These are phyloP conservation scores for Clitopilus hobsonii DNA, from an alignment of 768 basidiomycete species.

Conservation along the genomic window DNA sequence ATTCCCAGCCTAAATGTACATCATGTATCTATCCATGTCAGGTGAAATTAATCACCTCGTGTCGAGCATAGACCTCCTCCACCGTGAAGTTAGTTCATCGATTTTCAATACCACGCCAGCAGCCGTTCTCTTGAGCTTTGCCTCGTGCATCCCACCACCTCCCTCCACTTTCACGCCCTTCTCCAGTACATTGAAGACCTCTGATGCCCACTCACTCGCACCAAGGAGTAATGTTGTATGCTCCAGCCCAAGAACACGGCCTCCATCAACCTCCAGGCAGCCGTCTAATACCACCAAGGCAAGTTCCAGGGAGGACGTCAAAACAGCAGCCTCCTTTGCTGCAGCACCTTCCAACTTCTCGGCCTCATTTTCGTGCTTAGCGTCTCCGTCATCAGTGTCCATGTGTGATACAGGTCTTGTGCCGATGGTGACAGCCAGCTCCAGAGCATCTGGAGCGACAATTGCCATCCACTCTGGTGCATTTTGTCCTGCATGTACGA, in stretches of 20 bases:
- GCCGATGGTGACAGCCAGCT: conserved; percentile 79
- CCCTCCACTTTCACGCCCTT: conserved; percentile 57
- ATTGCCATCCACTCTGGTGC: conserved; percentile 78
- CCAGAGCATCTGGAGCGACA: conserved; percentile 76
- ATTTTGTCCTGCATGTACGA: conserved; percentile 80
- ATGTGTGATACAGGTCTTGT: conserved; percentile 52
- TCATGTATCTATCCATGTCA: not conserved
- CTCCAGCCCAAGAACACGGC: conserved; percentile 69
- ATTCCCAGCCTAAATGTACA: conserved; percentile 4
- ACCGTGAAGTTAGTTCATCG: conserved; percentile 63
- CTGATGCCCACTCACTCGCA: conserved; percentile 75
- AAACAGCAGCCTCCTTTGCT: conserved; percentile 65
- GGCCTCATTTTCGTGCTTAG: conserved; percentile 24
- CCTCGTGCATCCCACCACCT: conserved; percentile 61
- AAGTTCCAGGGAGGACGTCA: conserved; percentile 74
- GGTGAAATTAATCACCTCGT: conserved; percentile 8
- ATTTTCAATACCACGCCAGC: conserved; percentile 82
- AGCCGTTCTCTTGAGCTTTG: conserved; percentile 59
- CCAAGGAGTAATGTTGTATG: conserved; percentile 68
- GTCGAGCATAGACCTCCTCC: conserved; percentile 63
- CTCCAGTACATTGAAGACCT: conserved; percentile 61
- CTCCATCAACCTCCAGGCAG: conserved; percentile 71
- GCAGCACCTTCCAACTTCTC: conserved; percentile 10
- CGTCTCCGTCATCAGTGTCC: conserved; percentile 29
- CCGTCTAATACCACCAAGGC: conserved; percentile 73